Conservation (phyloP, 371 early-diverging fungal species). For the Parasitella parasitica region DNA sequence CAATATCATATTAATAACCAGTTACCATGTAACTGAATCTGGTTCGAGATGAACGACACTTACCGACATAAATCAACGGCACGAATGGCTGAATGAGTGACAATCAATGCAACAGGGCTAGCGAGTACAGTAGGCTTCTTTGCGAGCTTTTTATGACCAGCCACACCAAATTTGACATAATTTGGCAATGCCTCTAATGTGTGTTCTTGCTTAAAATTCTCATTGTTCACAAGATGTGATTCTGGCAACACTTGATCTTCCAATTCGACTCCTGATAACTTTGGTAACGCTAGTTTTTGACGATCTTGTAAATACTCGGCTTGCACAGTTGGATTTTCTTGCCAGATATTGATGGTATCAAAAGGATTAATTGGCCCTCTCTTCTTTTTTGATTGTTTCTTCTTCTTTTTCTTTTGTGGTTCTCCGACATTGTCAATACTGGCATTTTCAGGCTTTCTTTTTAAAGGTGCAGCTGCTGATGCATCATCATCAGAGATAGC, state of each 20-base stretch:
- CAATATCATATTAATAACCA: background rate
- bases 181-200: slow-evolving; percentile 53
- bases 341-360: slow-evolving; percentile 45
- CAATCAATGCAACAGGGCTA: slow-evolving; percentile 68
- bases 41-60: background rate
- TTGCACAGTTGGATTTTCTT: slow-evolving; percentile 37
- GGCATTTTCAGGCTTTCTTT: slow-evolving; percentile 41
- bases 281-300: slow-evolving; percentile 50
- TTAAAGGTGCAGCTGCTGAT: slow-evolving; percentile 10
- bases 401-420: slow-evolving; percentile 32
- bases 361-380: slow-evolving; percentile 34
- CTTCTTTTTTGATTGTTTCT: slow-evolving; percentile 60
- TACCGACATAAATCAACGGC: slow-evolving; percentile 69
- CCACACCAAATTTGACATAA: slow-evolving; percentile 60
- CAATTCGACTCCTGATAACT: slow-evolving; percentile 50
- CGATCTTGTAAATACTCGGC: slow-evolving; percentile 48
- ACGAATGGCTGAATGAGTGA: slow-evolving; percentile 77
- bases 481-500: slow-evolving; percentile 28
- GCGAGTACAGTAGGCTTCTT: slow-evolving; percentile 52
- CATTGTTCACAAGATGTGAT: slow-evolving; percentile 45
- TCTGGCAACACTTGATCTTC: slow-evolving; percentile 52
- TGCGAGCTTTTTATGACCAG: slow-evolving; percentile 48
- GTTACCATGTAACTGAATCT: no score
- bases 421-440: slow-evolving; percentile 4
- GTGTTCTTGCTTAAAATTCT: slow-evolving; percentile 54